phyloP scores from a whole-genome alignment of 1,284 basidiomycete genomes.

The Phylloboletellus chloephorus region DNA sequence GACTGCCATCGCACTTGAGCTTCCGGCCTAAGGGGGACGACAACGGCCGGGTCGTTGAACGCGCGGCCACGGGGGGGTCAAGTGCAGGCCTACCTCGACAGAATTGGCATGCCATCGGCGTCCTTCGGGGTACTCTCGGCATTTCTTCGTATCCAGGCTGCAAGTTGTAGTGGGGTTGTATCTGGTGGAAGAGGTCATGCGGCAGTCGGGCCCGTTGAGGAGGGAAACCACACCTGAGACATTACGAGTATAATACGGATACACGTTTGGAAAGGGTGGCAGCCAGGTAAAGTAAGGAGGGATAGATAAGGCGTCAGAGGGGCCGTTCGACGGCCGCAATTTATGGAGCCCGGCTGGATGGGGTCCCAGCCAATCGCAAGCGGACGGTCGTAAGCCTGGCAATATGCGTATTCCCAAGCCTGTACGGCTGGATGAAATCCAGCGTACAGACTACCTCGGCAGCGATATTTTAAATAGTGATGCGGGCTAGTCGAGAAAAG shows the following conservation, averaged over 20 bases:
- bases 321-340: constrained; percentile 21
- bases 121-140: constrained; percentile 44
- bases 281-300: constrained; percentile 10
- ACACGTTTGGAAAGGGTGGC: constrained; percentile 6
- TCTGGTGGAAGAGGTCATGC: constrained; percentile 7
- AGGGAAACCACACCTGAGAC: constrained; percentile 21
- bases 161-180: constrained; percentile 14
- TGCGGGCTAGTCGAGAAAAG: constrained; percentile 23
- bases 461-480: constrained; percentile 29
- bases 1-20: constrained; percentile 53
- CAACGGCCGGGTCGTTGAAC: not conserved
- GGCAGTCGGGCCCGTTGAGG: not conserved
- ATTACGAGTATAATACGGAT: constrained; percentile 15
- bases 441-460: constrained; percentile 21
- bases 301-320: constrained; percentile 10
- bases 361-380: constrained; percentile 21
- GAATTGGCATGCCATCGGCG: constrained; percentile 54
- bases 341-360: constrained; percentile 21
- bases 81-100: constrained; percentile 41
- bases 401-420: constrained; percentile 33
- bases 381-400: constrained; percentile 25
- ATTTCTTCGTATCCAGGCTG: constrained; percentile 15
- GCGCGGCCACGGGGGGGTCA: too few species aligned
- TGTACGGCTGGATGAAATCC: constrained; percentile 31
- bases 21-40: constrained; percentile 42